Evolutionary conservation across 306 rosid genomes (phyloP), one percentile per base, ranked within the genome.

Genomic region (Cucurbita maxima): DNA sequence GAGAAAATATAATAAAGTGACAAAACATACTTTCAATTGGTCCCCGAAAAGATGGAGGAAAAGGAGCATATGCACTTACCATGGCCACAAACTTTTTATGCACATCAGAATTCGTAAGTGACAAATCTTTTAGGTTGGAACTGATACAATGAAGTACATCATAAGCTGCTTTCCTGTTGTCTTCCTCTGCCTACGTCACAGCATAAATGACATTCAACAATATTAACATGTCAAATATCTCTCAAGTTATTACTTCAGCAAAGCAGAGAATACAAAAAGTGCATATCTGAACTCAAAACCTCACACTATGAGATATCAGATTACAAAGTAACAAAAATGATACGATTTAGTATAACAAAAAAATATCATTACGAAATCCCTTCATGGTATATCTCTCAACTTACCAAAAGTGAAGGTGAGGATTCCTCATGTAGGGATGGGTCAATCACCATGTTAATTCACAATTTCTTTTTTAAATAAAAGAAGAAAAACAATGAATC

Each of bases 151-250:
- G 81, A 75, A 94, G 96, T 13, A 81, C 74, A 78, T 89, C 94
- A 77, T 87, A 90, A 14, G 96, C 96, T 73, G 79, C 90, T 84
- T 90, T 91, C 84, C 98, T 87, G 60, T 84, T 71, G 72, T 84
- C 94, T 76, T 89, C 95, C 45, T 78, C 82, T 71, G 90, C 94
- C 98, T 94, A 80, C 77, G 75, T 44, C 43, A 59, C 36, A 68
- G 25, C 19, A 41, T 44, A 45, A 20, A 48, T 47, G 48, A 18
- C 62, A 20, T 66, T 38, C 41, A 10, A 10, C 73, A 47, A 30
- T 47, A 47, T 14, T 68, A 20, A 45, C 53, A 66, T 9, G 47
- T 15, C 22, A 18, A 62, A 62, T n/a, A 62, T n/a, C 14, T 16
- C 47, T 40, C 50, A 63, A 63, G 25, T 18, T n/a, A 5, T 70